Conservation (phyloP, 2,329 filamentous ascomycete species). For the Penicillium nordicum region DNA sequence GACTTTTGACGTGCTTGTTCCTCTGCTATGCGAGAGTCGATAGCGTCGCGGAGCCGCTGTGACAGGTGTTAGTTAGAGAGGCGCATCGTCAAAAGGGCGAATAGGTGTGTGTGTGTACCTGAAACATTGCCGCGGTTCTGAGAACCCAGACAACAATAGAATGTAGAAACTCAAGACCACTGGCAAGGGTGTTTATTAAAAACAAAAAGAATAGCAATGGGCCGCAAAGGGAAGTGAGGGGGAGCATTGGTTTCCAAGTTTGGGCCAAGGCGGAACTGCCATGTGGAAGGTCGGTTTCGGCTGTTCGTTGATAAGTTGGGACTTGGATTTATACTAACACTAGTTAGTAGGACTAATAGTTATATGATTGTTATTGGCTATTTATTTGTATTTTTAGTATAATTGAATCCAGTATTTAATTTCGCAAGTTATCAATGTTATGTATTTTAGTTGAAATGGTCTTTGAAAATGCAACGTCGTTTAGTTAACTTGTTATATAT, state of each 20-base stretch:
- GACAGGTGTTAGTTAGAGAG: not conserved
- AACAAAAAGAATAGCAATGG: constrained; percentile 10
- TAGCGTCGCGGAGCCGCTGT: constrained; percentile 77
- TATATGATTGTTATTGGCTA: not conserved
- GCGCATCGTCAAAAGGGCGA: constrained; percentile 1
- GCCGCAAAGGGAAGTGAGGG: constrained; percentile 15
- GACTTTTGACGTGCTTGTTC: constrained; percentile 77
- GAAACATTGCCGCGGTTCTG: constrained; percentile 27
- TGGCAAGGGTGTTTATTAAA: constrained; percentile 3
- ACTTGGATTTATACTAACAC: not conserved
- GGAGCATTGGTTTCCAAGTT: constrained; percentile 12
- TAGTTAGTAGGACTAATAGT: too few relatives aligned
- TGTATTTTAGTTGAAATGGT: not conserved
- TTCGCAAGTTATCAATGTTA: not conserved
- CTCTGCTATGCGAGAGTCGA: constrained; percentile 84
- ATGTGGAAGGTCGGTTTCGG: constrained; percentile 6
- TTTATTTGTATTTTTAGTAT: not conserved
- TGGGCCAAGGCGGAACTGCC: constrained; percentile 11
- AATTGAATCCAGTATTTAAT: not conserved
- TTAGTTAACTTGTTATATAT: not conserved
- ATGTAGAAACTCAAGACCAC: constrained; percentile 10
- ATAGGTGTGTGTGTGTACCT: constrained; percentile 13
- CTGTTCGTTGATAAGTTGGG: not conserved
- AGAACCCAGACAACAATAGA: constrained; percentile 16
- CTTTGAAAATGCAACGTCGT: not conserved